Evolutionary conservation across 2,329 filamentous ascomycete genomes (phyloP), one percentile per base, ranked within the genome.

Genomic region (Gremmenia infestans): DNA sequence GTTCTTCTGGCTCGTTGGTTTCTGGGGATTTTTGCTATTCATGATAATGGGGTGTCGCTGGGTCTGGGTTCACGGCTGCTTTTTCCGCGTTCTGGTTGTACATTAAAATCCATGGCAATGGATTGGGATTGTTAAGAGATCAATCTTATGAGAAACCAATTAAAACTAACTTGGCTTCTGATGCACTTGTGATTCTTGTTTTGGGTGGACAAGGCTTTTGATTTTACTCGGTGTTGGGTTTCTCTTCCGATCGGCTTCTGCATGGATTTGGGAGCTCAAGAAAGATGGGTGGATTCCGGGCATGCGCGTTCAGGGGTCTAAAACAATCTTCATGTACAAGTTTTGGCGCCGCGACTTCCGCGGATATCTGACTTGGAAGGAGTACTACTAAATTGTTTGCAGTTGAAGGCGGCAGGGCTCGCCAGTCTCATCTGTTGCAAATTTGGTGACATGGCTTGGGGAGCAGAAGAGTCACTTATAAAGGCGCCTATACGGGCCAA

Each of bases 21-120:
- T 79, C 77, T 77, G 79, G 70, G 76, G 66, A 65, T 32, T 81
- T 79, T 80, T 77, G 76, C 78, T 17, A 17, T 79, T 71, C 63
- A 74, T 75, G 85, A 91, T 87, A 85, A 88, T 88, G 88, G 78
- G 80, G 79, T 81, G 85, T 81, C 76, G 78, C 76, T 82, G 84
- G 84, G 87, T 86, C 81, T 84, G 84, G 86, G 83, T 84, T 85
- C 81, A 83, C 76, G 86, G 83, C 81, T 81, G 75, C 75, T 32
- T 81, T 83, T 74, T 78, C 77, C 73, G 73, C 74, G 74, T 78
- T 78, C 72, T 78, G 83, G 81, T 82, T 87, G 83, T 87, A 87
- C 82, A 86, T 84, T 86, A 86, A 82, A 62, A 81, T 79, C 81
- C 81, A 82, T 80, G 82, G 80, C 79, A 67, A 68, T 70, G 68